Percentiles rank a stretch among this genome's conserved stretches.
phyloP scores from a whole-genome alignment of 371 early-diverging fungal genomes.

The Mucor plumbeus region DNA sequence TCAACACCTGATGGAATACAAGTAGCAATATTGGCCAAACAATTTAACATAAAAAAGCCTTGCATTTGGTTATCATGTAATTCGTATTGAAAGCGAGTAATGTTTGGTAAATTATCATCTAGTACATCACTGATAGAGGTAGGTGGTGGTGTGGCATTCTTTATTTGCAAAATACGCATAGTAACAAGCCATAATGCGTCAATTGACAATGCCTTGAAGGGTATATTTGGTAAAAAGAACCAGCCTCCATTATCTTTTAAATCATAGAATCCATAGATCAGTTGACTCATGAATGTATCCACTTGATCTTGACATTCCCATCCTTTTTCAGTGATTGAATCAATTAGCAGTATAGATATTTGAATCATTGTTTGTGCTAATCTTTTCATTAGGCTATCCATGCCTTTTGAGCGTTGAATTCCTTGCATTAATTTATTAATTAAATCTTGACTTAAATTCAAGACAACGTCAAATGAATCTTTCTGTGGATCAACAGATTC shows the following conservation, averaged over 20 bases:
- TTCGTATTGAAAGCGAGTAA: constrained; percentile 32
- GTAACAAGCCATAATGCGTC: constrained; percentile 42
- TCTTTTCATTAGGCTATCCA: constrained; percentile 41
- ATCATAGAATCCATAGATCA: constrained; percentile 12
- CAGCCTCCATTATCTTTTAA: constrained; percentile 31
- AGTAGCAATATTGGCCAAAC: constrained; percentile 40
- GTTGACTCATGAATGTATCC: constrained; percentile 18
- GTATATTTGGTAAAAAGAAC: constrained; percentile 58
- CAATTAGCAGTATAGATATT: constrained; percentile 38
- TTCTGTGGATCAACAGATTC: constrained; percentile 2
- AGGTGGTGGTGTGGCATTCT: constrained; percentile 9
- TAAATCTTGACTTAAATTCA: constrained; percentile 39
- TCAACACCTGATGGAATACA: constrained; percentile 34
- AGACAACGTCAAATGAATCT: neutral
- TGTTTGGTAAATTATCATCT: constrained; percentile 27
- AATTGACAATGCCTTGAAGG: constrained; percentile 52
- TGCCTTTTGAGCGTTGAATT: constrained; percentile 24
- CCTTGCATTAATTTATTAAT: constrained; percentile 35
- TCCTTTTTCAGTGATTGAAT: constrained; percentile 10
- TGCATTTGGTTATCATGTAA: constrained; percentile 33
- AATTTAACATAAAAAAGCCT: constrained; percentile 41
- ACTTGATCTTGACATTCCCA: constrained; percentile 26
- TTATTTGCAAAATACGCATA: constrained; percentile 29
- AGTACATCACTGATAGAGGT: constrained; percentile 13
- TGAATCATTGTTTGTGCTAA: constrained; percentile 52